Conservation (phyloP, 164 flowering plant genomes). For the Piper longum region DNA sequence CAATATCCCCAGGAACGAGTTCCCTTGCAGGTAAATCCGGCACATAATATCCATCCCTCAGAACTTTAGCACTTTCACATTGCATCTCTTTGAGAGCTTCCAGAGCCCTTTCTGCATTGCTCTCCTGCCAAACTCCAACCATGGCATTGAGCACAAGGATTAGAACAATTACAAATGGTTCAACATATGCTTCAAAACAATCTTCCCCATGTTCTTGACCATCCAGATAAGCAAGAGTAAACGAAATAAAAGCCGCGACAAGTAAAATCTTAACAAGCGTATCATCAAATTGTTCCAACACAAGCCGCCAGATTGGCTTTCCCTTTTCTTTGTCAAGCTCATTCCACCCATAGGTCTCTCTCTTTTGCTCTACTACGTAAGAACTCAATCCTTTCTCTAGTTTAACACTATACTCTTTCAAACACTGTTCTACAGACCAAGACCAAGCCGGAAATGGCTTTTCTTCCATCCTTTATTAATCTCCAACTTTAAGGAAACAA, state of each 20-base stretch:
- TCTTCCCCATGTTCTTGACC: conserved; percentile 33
- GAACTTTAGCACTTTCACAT: conserved; percentile 56
- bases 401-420: conserved; percentile 62
- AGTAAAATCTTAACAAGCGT: conserved; percentile 70
- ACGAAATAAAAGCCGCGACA: conserved; percentile 70
- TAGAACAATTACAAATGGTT: conserved; percentile 68
- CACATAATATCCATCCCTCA: conserved; percentile 57
- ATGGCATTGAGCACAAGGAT: conserved; percentile 71
- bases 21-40: conserved; percentile 75
- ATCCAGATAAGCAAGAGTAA: conserved; percentile 49
- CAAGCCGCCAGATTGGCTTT: conserved; percentile 62
- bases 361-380: conserved; percentile 50
- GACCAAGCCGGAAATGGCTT: conserved; percentile 70
- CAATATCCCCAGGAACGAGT: conserved; percentile 86
- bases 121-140: conserved; percentile 96
- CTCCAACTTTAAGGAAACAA: too few relatives aligned
- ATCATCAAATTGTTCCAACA: conserved; percentile 82
- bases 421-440: conserved; percentile 71
- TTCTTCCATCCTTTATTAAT: conserved; percentile 32
- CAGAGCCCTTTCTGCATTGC: conserved; percentile 79
- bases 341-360: conserved; percentile 63
- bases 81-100: conserved; percentile 89
- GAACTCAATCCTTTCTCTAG: conserved; percentile 54
- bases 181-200: conserved; percentile 65
- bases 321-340: conserved; percentile 75